Conservation (phyloP, 306 rosid species). For the Prunus armeniaca region DNA sequence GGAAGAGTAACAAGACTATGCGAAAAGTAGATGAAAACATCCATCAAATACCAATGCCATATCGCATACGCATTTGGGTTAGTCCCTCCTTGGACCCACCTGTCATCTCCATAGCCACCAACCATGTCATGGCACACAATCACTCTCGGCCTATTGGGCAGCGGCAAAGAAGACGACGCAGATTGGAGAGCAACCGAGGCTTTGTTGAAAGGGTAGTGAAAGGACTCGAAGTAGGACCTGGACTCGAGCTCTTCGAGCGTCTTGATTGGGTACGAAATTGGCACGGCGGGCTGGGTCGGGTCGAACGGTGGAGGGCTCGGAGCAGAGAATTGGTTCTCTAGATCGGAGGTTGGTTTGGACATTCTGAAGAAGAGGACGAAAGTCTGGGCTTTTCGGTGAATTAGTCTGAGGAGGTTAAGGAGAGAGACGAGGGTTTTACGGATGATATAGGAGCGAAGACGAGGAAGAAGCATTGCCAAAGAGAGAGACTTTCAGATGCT, state of each 20-base stretch:
- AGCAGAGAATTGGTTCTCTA: conserved; percentile 16
- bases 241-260: conserved; percentile 71
- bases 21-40: conserved; percentile 82
- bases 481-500: background rate
- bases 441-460: conserved; percentile 27
- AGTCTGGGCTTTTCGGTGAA: conserved; percentile 7
- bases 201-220: conserved; percentile 82
- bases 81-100: conserved; percentile 89
- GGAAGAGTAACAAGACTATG: conserved; percentile 83
- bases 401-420: conserved; percentile 20
- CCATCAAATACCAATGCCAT: conserved; percentile 93
- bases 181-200: conserved; percentile 47
- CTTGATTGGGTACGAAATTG: conserved; percentile 82
- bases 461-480: conserved; percentile 12
- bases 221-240: conserved; percentile 68
- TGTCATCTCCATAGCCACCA: conserved; percentile 69
- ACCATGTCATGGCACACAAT: conserved; percentile 66
- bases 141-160: conserved; percentile 71
- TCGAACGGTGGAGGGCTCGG: conserved; percentile 44
- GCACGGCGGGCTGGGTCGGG: conserved; percentile 59
- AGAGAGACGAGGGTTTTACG: conserved; percentile 22
- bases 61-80: conserved; percentile 69
- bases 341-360: conserved; percentile 26
- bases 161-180: conserved; percentile 19
- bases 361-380: conserved; percentile 20